Evolutionary conservation across 257 asterid genomes (phyloP), one percentile per base, ranked within the genome.

Genomic region (Jasminum sambac): DNA sequence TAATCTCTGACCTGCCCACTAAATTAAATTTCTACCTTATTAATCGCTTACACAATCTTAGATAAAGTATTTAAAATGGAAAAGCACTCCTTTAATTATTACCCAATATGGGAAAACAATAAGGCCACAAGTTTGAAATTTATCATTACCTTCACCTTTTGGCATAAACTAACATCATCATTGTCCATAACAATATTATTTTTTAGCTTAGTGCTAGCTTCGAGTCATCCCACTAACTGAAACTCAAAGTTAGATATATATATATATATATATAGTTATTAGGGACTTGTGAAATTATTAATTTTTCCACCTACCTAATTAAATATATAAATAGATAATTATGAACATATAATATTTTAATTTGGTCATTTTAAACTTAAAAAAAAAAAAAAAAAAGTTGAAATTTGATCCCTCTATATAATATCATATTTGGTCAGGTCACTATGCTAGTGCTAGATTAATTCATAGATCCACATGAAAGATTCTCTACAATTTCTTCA

Each of bases 391-490:
- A n/a, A n/a, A n/a, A n/a, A 48, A 3, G 57, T 46, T 16, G 57
- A 46, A 16, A 11, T 48, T 48, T 11, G 5, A 6, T 23, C 58
- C 8, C 11, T 48, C 16, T n/a, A 30, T 30, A 17, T 58, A 57
- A 43, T 46, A 34, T 17, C 70, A 52, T 65, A 80, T 55, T 67
- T 24, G 19, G 25, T 4, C 34, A 62, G 60, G 43, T 37, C 17
- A 59, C 30, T 61, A 74, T 73, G 40, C 79, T 61, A 77, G 66
- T 66, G 79, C 79, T 60, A 38, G 63, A 55, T 64, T 60, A 72
- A 81, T 78, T 80, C 78, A 36, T 85, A 80, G 83, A 83, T 24
- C 74, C 70, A 76, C 88, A 80, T 70, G 82, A 79, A 77, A 83
- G 79, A 80, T 80, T 52, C 76, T 50, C 70, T 30, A n/a, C 48